Evolutionary conservation across 2,329 filamentous ascomycete species (phyloP).

Genomic region (Cytospora schulzeri): DNA sequence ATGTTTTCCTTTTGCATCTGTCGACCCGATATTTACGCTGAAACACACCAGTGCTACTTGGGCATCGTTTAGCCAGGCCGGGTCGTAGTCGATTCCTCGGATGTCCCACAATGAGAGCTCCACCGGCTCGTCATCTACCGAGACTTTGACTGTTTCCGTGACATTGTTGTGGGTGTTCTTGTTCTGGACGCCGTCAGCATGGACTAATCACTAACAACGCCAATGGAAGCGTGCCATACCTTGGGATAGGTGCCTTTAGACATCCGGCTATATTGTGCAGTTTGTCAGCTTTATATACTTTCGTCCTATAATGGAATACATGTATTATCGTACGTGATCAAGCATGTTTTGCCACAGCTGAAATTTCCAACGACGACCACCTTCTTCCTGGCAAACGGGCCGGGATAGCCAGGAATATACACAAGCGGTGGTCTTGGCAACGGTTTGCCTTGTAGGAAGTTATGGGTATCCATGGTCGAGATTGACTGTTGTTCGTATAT

Average conservation of each 20-base stretch:
- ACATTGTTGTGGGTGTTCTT: conserved; percentile 13
- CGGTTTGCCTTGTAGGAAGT: conserved; percentile 20
- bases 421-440: conserved; percentile 24
- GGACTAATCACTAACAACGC: no score
- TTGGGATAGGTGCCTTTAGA: conserved; percentile 19
- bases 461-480: conserved; percentile 23
- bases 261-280: conserved; percentile 17
- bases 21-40: conserved; percentile 27
- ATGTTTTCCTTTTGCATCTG: conserved; percentile 27
- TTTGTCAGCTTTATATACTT: conserved; percentile 1
- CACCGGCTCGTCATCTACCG: conserved; percentile 26
- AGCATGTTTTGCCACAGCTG: conserved; percentile 27
- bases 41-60: conserved; percentile 27
- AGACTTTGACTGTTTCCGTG: conserved; percentile 19
- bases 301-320: not conserved
- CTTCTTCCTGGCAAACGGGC: conserved; percentile 25
- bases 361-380: conserved; percentile 27
- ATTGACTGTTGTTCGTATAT: conserved; percentile 16
- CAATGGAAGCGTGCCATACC: not conserved
- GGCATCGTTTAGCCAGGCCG: conserved; percentile 22
- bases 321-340: conserved; percentile 18
- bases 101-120: conserved; percentile 26
- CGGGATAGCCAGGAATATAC: conserved; percentile 22
- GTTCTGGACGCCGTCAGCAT: not conserved
- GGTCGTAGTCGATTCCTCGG: conserved; percentile 28